phyloP scores from a whole-genome alignment of 352 stramenopile genomes.

The Phytophthora pseudosyringae region DNA sequence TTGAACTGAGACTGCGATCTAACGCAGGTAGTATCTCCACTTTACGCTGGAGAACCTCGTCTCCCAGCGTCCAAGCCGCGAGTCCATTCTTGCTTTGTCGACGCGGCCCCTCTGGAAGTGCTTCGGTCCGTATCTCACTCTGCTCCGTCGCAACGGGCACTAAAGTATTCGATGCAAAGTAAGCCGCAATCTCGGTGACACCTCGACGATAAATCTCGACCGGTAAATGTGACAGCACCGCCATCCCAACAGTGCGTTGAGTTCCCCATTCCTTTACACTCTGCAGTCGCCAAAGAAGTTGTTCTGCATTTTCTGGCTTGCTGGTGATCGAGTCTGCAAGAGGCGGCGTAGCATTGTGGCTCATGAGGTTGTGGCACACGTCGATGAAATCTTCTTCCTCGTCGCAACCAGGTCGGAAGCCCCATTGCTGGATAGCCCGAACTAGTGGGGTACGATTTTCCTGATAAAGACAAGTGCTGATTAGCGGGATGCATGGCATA shows the following conservation, averaged over 20 bases:
- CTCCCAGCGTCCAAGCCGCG: constrained; percentile 19
- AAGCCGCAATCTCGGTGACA: constrained; percentile 16
- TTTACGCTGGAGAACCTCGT: constrained; percentile 35
- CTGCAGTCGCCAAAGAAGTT: constrained; percentile 18
- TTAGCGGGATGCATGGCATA: neutral
- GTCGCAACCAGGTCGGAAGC: constrained; percentile 14
- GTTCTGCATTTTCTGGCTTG: constrained; percentile 16
- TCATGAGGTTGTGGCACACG: constrained; percentile 35
- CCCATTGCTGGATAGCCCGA: constrained; percentile 27
- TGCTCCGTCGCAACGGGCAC: constrained; percentile 13
- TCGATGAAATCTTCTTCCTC: constrained; percentile 40
- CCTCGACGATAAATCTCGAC: constrained; percentile 34
- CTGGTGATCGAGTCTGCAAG: neutral
- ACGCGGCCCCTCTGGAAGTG: constrained; percentile 6
- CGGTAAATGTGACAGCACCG: constrained; percentile 24
- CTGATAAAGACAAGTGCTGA: constrained; percentile 8
- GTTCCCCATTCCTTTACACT: constrained; percentile 31
- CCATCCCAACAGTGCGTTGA: constrained; percentile 27
- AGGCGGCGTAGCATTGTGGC: constrained; percentile 21
- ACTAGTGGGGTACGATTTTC: constrained; percentile 26
- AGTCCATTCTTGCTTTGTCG: constrained; percentile 15
- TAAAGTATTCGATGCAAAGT: constrained; percentile 27
- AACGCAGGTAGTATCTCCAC: constrained; percentile 35
- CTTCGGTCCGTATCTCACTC: constrained; percentile 17
- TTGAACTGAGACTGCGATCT: constrained; percentile 8